Percentiles rank a stretch among this genome's conserved stretches.
Conservation (phyloP, 2,329 filamentous ascomycete genomes). For the Diaporthe citrichinensis region DNA sequence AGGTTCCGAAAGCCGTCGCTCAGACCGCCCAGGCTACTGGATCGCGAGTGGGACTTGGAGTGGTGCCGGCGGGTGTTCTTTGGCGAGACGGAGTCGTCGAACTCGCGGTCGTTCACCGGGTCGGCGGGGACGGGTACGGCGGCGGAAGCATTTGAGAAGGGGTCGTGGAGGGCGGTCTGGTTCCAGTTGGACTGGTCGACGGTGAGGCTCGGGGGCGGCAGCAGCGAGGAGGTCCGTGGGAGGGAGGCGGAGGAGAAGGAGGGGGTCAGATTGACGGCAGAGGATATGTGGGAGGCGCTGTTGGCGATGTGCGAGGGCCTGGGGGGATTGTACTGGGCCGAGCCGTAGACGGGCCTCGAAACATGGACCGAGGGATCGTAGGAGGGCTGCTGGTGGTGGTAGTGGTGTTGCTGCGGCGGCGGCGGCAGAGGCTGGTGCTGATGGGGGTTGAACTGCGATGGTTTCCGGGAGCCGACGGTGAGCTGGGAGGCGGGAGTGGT, state of each 20-base stretch:
- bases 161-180: constrained; percentile 43
- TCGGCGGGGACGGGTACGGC: constrained; percentile 31
- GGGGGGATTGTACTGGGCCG: constrained; percentile 23
- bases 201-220: constrained; percentile 55
- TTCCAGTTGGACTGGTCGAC: constrained; percentile 39
- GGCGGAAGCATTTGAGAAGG: constrained; percentile 42
- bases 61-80: constrained; percentile 38
- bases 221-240: constrained; percentile 60
- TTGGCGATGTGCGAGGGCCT: constrained; percentile 38
- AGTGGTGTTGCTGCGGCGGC: constrained; percentile 25
- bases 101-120: constrained; percentile 40
- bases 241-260: constrained; percentile 51
- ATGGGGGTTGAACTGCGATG: neutral
- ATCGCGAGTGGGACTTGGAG: constrained; percentile 52
- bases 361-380: constrained; percentile 33
- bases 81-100: constrained; percentile 44
- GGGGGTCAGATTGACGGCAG: constrained; percentile 42
- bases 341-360: constrained; percentile 38
- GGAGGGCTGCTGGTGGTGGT: constrained; percentile 15
- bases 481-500: constrained; percentile 39
- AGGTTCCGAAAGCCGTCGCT: constrained; percentile 63
- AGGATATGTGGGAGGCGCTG: constrained; percentile 39
- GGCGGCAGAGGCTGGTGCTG: constrained; percentile 23
- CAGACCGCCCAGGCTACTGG: constrained; percentile 53
- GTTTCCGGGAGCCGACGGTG: constrained; percentile 33